Evolutionary conservation across 1,139 yeast genomes (phyloP).

Genomic region (Spathaspora sp.): DNA sequence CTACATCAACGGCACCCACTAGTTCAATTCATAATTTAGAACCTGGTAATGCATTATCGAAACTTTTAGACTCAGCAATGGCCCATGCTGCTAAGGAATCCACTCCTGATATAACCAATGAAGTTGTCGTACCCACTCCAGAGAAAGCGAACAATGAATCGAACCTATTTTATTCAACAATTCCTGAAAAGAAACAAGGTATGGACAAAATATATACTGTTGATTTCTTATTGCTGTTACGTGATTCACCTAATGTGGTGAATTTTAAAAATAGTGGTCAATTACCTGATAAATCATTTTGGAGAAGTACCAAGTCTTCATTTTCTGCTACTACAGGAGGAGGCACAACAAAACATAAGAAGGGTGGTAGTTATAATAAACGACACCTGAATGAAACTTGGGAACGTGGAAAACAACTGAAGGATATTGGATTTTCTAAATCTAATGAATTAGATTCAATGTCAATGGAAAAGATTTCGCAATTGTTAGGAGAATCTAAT

Average conservation of each 20-base stretch:
- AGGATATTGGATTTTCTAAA: slow-evolving; percentile 18
- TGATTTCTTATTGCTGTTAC: slow-evolving; percentile 34
- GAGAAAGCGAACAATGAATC: slow-evolving; percentile 8
- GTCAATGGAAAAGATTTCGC: slow-evolving; percentile 31
- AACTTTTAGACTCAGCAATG: slow-evolving; percentile 42
- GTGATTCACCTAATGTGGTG: slow-evolving; percentile 34
- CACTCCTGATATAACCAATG: slow-evolving; percentile 36
- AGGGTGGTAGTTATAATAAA: slow-evolving; percentile 13
- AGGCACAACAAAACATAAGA: slow-evolving; percentile 13
- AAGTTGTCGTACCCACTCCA: neutral
- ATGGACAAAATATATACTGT: slow-evolving; percentile 34
- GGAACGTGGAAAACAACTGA: slow-evolving; percentile 24
- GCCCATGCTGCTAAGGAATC: slow-evolving; percentile 51
- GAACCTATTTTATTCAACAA: slow-evolving; percentile 10
- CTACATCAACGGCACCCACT: slow-evolving; percentile 3
- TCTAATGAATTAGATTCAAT: slow-evolving; percentile 28
- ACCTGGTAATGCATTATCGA: slow-evolving; percentile 42
- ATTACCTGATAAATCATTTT: slow-evolving; percentile 45
- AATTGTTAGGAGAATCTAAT: slow-evolving; percentile 36
- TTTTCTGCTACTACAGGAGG: neutral
- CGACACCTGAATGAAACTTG: slow-evolving; percentile 18
- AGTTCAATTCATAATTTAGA: slow-evolving; percentile 18
- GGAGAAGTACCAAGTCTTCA: slow-evolving; percentile 26
- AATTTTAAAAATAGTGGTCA: slow-evolving; percentile 20
- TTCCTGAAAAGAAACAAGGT: slow-evolving; percentile 15